phyloP scores from a whole-genome alignment of 805 yeast species.

The Suhomyces prunicola region DNA sequence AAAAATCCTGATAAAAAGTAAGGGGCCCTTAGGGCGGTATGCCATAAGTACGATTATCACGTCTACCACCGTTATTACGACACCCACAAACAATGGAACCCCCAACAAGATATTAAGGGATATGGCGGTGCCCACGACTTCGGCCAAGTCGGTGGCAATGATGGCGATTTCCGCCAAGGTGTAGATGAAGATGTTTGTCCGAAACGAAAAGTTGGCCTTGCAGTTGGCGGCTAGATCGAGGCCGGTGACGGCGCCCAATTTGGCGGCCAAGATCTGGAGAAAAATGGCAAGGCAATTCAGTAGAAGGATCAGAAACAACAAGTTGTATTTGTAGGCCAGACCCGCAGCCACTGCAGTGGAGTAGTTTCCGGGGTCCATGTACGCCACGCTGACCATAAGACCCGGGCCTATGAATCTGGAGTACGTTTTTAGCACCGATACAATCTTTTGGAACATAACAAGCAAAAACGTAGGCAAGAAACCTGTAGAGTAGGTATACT shows the following conservation, averaged over 20 bases:
- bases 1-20: constrained; percentile 71
- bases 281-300: constrained; percentile 86
- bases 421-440: constrained; percentile 42
- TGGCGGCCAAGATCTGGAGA: constrained; percentile 80
- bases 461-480: neutral
- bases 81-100: constrained; percentile 81
- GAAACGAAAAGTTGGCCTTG: constrained; percentile 64
- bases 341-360: constrained; percentile 94
- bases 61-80: constrained; percentile 78
- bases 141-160: constrained; percentile 94
- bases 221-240: constrained; percentile 87
- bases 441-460: neutral
- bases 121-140: constrained; percentile 96
- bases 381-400: constrained; percentile 88
- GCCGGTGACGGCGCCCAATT: constrained; percentile 92
- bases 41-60: constrained; percentile 84
- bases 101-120: constrained; percentile 79
- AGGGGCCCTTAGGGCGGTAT: constrained; percentile 79
- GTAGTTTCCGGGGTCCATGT: constrained; percentile 97
- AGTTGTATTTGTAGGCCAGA: constrained; percentile 76
- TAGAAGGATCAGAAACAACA: constrained; percentile 72
- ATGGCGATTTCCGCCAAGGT: constrained; percentile 85
- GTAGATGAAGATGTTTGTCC: constrained; percentile 61
- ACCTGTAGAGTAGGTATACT: neutral
- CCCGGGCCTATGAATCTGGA: constrained; percentile 87